Conservation (phyloP, 345 rosid species). For the Alliaria petiolata region DNA sequence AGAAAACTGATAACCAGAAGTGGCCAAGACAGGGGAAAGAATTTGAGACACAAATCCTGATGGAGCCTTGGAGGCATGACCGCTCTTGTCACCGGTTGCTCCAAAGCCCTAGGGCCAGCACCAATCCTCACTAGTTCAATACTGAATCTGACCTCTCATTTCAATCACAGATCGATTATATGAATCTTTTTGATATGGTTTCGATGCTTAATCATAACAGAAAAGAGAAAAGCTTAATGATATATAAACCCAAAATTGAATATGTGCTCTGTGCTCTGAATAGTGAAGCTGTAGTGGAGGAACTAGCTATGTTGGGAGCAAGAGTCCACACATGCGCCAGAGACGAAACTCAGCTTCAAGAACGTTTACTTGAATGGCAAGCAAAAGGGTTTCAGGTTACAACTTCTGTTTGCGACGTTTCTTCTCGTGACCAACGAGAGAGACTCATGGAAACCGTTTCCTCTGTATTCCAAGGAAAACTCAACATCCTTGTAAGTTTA, state of each 20-base stretch:
- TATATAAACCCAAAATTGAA: neutral
- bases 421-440: conserved; percentile 19
- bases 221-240: neutral
- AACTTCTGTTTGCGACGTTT: conserved; percentile 23
- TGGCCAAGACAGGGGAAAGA: neutral
- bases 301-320: conserved; percentile 27
- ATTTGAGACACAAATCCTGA: neutral
- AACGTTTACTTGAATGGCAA: conserved; percentile 22
- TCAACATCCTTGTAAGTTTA: conserved; percentile 25
- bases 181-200: too few relatives aligned
- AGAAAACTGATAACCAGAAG: neutral
- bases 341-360: conserved; percentile 25
- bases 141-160: neutral
- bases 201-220: neutral
- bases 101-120: conserved; percentile 29
- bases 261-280: neutral
- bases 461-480: conserved; percentile 33
- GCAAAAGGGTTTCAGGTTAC: conserved; percentile 23
- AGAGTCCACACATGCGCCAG: conserved; percentile 30
- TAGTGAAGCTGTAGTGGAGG: conserved; percentile 31
- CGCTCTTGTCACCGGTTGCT: conserved; percentile 31
- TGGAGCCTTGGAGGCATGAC: conserved; percentile 29
- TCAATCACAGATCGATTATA: neutral
- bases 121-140: neutral
- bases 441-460: conserved; percentile 34